These are phyloP conservation scores for Amoeboaphelidium protococcarum DNA, from an alignment of 371 early-diverging fungal genomes.

Conservation along the genomic window DNA sequence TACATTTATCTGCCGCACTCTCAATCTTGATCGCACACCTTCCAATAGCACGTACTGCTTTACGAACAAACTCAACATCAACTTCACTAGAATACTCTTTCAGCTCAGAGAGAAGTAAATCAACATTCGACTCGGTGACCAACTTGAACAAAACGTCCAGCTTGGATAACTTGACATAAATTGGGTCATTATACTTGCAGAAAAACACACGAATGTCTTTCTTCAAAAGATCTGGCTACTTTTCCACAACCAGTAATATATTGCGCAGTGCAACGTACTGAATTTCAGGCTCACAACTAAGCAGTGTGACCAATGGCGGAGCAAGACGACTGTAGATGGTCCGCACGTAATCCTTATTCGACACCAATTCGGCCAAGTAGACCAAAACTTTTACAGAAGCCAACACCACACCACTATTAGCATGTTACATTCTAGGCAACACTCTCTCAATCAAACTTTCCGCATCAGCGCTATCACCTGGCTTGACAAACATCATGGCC, in stretches of 20 bases:
- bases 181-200: constrained; percentile 94
- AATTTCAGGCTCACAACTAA: constrained; percentile 70
- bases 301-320: constrained; percentile 77
- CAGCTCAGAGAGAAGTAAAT: constrained; percentile 71
- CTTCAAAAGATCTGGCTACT: constrained; percentile 55
- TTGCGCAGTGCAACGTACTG: constrained; percentile 89
- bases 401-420: constrained; percentile 82
- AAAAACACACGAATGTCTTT: constrained; percentile 86
- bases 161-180: constrained; percentile 88
- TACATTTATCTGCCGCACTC: constrained; percentile 56
- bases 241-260: constrained; percentile 78
- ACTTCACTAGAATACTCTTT: constrained; percentile 86
- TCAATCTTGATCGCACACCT: constrained; percentile 76
- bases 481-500: constrained; percentile 53
- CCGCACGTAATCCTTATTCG: constrained; percentile 32
- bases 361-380: constrained; percentile 32
- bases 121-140: constrained; percentile 50
- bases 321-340: constrained; percentile 49
- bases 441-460: constrained; percentile 72
- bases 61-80: constrained; percentile 85
- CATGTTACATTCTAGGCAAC: constrained; percentile 76
- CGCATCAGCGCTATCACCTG: constrained; percentile 59
- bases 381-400: constrained; percentile 62
- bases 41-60: constrained; percentile 70
- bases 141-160: constrained; percentile 78